These are phyloP conservation scores for Narthecium ossifragum DNA, from an alignment of 106 monocot genomes.

Conservation along the genomic window DNA sequence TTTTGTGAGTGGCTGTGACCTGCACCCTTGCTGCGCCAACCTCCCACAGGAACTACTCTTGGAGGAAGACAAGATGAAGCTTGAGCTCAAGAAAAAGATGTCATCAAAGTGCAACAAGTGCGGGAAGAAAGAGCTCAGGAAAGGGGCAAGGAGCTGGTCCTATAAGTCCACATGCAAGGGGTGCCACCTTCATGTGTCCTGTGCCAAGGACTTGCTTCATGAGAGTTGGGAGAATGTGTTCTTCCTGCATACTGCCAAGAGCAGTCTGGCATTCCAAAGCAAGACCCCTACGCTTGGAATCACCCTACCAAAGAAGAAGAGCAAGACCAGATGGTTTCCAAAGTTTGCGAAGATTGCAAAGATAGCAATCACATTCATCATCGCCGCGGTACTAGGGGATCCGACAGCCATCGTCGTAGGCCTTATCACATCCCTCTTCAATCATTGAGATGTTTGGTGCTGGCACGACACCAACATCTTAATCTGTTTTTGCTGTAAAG, in stretches of 20 bases:
- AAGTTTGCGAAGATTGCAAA: not conserved
- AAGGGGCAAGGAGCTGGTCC: constrained; percentile 3
- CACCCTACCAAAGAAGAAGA: not conserved
- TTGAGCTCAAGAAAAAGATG: constrained; percentile 8
- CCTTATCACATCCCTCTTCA: constrained; percentile 3
- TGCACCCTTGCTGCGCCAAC: not conserved
- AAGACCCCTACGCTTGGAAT: not conserved
- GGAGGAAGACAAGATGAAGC: not conserved
- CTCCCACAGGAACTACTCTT: not conserved
- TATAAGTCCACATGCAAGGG: constrained; percentile 3
- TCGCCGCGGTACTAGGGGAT: constrained; percentile 1
- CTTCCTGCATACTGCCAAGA: not conserved
- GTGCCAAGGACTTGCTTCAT: constrained; percentile 1
- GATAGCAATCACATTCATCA: constrained; percentile 4
- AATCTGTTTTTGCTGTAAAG: too few relatives aligned
- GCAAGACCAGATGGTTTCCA: not conserved
- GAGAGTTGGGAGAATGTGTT: constrained; percentile 7
- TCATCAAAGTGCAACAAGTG: constrained; percentile 1
- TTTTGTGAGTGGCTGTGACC: not conserved
- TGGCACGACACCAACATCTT: too few relatives aligned
- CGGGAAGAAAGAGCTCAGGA: not conserved
- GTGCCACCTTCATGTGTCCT: not conserved
- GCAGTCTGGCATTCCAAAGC: not conserved
- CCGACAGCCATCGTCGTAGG: constrained; percentile 1
- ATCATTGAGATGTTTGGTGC: not conserved